Conservation (phyloP, 208 protist genomes). For the Borovskyia barvae region DNA sequence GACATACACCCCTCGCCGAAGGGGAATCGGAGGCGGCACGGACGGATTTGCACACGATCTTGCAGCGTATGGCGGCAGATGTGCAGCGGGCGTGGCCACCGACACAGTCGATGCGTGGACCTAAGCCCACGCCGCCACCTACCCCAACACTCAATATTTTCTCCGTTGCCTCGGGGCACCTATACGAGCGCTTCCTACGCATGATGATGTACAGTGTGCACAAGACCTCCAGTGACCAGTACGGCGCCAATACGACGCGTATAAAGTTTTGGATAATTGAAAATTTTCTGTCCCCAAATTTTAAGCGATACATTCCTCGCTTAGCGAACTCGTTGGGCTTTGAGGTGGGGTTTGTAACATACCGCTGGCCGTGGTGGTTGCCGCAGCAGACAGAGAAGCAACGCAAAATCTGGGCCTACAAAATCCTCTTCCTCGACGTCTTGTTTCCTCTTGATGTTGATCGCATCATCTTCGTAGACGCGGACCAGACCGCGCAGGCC, state of each 20-base stretch:
- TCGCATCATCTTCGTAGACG: constrained; percentile 98
- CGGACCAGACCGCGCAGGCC: constrained; percentile 94
- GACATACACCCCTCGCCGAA: background rate
- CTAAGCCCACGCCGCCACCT: constrained; percentile 16
- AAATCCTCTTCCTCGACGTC: constrained; percentile 99
- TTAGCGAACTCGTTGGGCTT: constrained; percentile 93
- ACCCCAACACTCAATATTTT: constrained; percentile 97
- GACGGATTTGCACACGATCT: constrained; percentile 6
- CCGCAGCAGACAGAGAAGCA: constrained; percentile 96
- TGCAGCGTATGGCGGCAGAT: constrained; percentile 20
- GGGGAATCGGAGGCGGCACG: background rate
- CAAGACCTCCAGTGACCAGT: constrained; percentile 81
- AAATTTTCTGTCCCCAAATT: constrained; percentile 97
- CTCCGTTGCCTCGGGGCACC: constrained; percentile 96
- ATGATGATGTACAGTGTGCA: constrained; percentile 99
- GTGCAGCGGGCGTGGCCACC: constrained; percentile 32
- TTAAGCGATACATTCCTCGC: constrained; percentile 92
- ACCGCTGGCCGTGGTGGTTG: constrained; percentile 98
- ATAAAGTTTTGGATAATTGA: constrained; percentile 99
- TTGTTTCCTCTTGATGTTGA: constrained; percentile 97
- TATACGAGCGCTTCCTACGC: constrained; percentile 98
- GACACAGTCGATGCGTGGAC: background rate
- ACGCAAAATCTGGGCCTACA: constrained; percentile 99
- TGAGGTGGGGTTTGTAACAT: constrained; percentile 95
- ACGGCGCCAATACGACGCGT: constrained; percentile 66